Base-by-base conservation (phyloP, 345 rosid species). In the Camelina neglecta region DNA sequence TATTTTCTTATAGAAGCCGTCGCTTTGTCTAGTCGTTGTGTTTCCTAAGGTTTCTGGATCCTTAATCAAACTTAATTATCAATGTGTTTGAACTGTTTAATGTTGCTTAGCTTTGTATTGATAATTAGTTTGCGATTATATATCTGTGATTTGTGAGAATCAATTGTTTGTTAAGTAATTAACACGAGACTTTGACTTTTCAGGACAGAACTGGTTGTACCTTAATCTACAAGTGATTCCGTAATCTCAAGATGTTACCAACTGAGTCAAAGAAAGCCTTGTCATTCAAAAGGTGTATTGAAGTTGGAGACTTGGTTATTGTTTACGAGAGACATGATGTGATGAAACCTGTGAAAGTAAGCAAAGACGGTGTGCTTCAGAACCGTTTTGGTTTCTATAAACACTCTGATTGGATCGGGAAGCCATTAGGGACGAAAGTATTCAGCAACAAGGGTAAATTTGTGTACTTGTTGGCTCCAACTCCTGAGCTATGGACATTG, bases 371-470 rank as follows among this genome's bases (percentile, higher is more conserved):
- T 7, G 87, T 87, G 29, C 87, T 92, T 35, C 97, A 90, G 79
- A 95, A 95, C 83, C 96, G 99, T 16, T 95, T 92, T 39, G 99
- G 98, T 35, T 76, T 80, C 1, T 95, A 88, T 65, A 88, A 87
- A 35, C 99, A 90, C 72, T 83, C 93, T 0, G 97, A 95, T 61
- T 95, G 99, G 99, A 87, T 95, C 1, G 97, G 97, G 31, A 95
- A 87, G 88, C 89, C 93, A 6, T 88, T 92, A 74, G 99, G 97
- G n/a, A 85, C 94, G 41, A 95, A 92, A 85, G 97, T 87, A 60
- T 84, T 86, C 42, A 95, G 93, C 81, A 85, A 84, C 85, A 95
- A 90, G 85, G 93, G 96, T 11, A 90, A 91, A 53, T 95, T 85
- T 65, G 90, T 92, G 0, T 88, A 89, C 82, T 70, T 95, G 41